These are phyloP conservation scores for Yarrowia phangngaensis DNA, from an alignment of 805 yeast species.

Conservation along the genomic window DNA sequence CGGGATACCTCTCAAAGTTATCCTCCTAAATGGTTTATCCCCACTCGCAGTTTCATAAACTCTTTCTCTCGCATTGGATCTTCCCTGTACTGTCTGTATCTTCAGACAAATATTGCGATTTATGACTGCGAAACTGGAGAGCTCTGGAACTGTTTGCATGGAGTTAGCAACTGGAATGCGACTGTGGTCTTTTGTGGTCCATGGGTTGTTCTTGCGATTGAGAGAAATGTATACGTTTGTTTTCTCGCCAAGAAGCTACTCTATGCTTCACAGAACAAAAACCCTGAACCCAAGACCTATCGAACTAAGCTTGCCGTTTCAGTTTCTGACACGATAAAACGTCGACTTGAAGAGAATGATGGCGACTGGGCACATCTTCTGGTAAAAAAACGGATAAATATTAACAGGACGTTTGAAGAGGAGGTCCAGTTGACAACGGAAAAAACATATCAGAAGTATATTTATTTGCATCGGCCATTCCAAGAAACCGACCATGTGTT, in stretches of 20 bases:
- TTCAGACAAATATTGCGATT: slow-evolving; percentile 19
- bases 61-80: slow-evolving; percentile 9
- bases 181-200: slow-evolving; percentile 17
- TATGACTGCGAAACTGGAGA: slow-evolving; percentile 20
- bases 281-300: neutral
- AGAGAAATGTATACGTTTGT: slow-evolving; percentile 8
- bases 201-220: slow-evolving; percentile 20
- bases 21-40: slow-evolving; percentile 19
- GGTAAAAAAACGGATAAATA: slow-evolving; percentile 18
- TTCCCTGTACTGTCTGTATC: slow-evolving; percentile 3
- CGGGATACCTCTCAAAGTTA: neutral
- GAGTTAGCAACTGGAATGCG: slow-evolving; percentile 23
- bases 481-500: slow-evolving; percentile 24
- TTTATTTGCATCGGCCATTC: slow-evolving; percentile 19
- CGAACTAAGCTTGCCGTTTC: slow-evolving; percentile 6
- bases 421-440: slow-evolving; percentile 13
- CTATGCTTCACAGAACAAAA: neutral
- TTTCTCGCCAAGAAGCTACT: slow-evolving; percentile 11
- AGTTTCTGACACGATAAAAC: slow-evolving; percentile 5
- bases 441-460: slow-evolving; percentile 3
- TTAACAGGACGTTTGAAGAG: slow-evolving; percentile 21
- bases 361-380: slow-evolving; percentile 9
- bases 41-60: slow-evolving; percentile 17
- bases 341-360: slow-evolving; percentile 13
- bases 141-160: slow-evolving; percentile 24